Base-by-base conservation (phyloP, 306 rosid genomes). In the Citrullus mucosospermus region DNA sequence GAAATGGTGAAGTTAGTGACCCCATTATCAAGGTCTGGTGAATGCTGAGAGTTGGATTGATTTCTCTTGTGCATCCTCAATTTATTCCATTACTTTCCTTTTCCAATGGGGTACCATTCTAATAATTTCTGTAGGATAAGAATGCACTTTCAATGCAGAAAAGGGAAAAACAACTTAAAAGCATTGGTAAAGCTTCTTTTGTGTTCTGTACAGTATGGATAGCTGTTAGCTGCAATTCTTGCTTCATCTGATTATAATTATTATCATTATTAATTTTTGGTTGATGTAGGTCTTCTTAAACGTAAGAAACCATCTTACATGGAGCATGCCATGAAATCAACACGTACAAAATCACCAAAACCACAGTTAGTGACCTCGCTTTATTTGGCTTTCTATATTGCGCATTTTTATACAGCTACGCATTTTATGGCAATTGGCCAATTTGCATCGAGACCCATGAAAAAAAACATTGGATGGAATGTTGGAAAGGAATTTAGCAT, bases 1-100 rank as follows among this genome's bases (percentile, higher is more conserved):
- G 96, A 81, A 90, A 91, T 71, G 99, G 98, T 79, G 98, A 92
- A 92, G 98, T 92, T 80, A 89, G 96, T 82, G 99, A 92, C 78
- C 99, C 99, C 32, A 89, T 92, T 77, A 91, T 92, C 58, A 95
- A 92, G 97, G 99, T 95, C 44, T 82, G 87, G 46, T 77, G 76
- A 54, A 84, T 65, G 76, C 82, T 75, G 68, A 8, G 76, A 74
- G 54, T 58, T 54, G 75, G 43, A 75, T 88, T 76, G 39, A 20
- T 48, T 77, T 76, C 48, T 87, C 70, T 15, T 30, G 60, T 34
- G 17, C 55, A 28, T 59, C 57, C 4, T 67, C 55, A 54, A 32
- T 76, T 41, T 59, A 60, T 62, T 44, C 71, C 59, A 16, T 61
- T 16, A 43, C 16, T 2, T 6, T 61, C 32, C 60, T 16, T 78